Percentiles rank a stretch among this genome's conserved stretches.
Evolutionary conservation across 805 yeast species (phyloP).

Genomic region (Kodamaea fukazawae): DNA sequence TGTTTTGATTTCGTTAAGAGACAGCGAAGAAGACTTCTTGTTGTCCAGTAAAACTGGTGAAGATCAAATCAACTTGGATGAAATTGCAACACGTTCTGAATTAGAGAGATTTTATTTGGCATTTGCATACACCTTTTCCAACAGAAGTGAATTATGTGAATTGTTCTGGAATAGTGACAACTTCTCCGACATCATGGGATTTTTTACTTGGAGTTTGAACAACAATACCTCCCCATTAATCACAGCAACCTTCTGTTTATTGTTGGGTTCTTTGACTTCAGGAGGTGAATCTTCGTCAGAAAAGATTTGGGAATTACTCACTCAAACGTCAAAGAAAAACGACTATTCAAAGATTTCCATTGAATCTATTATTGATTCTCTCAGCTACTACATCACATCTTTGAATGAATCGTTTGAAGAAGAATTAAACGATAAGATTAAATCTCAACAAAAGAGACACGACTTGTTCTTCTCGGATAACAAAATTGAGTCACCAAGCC

Average conservation of each 20-base stretch:
- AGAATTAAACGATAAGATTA: constrained; percentile 29
- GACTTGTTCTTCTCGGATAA: constrained; percentile 35
- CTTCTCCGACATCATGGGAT: constrained; percentile 60
- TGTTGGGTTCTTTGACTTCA: constrained; percentile 71
- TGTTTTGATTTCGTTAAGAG: constrained; percentile 62
- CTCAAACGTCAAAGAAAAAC: constrained; percentile 29
- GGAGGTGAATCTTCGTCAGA: constrained; percentile 52
- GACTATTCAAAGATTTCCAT: constrained; percentile 52
- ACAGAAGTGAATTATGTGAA: constrained; percentile 55
- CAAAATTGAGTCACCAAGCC: constrained; percentile 16
- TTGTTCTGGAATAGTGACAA: constrained; percentile 57
- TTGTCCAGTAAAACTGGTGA: constrained; percentile 40
- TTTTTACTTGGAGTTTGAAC: constrained; percentile 83
- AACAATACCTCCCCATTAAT: constrained; percentile 74
- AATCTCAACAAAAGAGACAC: constrained; percentile 32
- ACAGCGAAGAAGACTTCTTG: constrained; percentile 70
- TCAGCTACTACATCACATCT: constrained; percentile 53
- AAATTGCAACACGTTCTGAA: constrained; percentile 71
- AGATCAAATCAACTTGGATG: constrained; percentile 48
- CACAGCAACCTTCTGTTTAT: constrained; percentile 75
- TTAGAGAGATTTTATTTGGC: constrained; percentile 83
- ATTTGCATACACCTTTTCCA: constrained; percentile 63
- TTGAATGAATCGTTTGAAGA: constrained; percentile 37
- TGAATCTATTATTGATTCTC: constrained; percentile 51
- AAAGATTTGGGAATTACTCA: constrained; percentile 39